Conservation (phyloP, 2,329 filamentous ascomycete genomes). For the Lachnellula cervina region DNA sequence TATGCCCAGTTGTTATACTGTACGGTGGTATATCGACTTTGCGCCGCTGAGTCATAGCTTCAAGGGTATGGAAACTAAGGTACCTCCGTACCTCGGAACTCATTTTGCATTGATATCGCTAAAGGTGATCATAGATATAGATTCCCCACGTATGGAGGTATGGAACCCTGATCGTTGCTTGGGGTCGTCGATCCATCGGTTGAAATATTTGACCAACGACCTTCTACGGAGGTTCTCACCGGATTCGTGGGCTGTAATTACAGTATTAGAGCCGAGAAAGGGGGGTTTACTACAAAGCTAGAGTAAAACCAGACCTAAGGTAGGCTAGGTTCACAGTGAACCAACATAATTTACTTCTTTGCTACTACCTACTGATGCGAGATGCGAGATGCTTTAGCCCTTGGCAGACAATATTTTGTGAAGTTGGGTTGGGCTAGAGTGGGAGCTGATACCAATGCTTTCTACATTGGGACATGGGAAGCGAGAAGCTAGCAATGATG, state of each 20-base stretch:
- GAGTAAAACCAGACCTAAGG: no score
- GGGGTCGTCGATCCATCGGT: conserved; percentile 10
- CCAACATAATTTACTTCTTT: no score
- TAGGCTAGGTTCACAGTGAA: no score
- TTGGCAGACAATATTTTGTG: conserved; percentile 1
- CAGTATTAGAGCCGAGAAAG: background rate
- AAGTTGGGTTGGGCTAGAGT: background rate
- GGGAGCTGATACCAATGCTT: background rate
- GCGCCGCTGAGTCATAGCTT: conserved; percentile 17
- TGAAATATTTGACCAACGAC: background rate
- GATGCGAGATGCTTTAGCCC: background rate
- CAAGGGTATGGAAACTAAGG: conserved; percentile 15
- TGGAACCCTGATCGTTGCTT: conserved; percentile 6
- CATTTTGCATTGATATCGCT: conserved; percentile 9
- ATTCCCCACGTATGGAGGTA: conserved; percentile 1
- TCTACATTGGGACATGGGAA: conserved; percentile 8
- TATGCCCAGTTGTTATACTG: background rate
- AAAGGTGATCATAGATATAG: conserved; percentile 3
- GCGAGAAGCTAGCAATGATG: background rate
- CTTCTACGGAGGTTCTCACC: background rate
- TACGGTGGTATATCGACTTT: background rate
- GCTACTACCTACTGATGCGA: background rate
- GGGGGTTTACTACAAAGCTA: background rate
- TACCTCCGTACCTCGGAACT: conserved; percentile 5
- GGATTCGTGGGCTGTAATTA: background rate